Evolutionary conservation across 805 yeast species (phyloP), one percentile per base, ranked within the genome.

Genomic region (Metschnikowia matae): DNA sequence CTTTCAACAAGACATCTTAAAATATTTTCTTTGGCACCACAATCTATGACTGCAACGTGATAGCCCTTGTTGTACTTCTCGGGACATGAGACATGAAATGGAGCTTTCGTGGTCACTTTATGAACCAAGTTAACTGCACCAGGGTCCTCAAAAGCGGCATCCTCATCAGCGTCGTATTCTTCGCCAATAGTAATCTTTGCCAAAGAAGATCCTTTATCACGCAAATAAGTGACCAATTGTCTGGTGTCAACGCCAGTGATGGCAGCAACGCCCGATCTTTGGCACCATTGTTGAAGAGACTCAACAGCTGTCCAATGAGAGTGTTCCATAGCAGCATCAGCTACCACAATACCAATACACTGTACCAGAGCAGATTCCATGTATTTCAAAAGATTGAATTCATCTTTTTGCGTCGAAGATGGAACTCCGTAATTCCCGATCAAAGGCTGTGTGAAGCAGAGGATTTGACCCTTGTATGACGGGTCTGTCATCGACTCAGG

Each of bases 241-340:
- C 99, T 87, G 57, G 99, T 94, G 70, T 94, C 99, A 43, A 94
- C 97, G 54, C 97, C 99, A 40, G 97, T 83, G 62, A 94, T 87
- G 42, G 97, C 78, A 50, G 98, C 95, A 49, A 95, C 94, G 40
- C 96, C 96, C 61, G 90, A 95, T 66, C 96, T 84, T 71, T 87
- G 82, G 75, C 99, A 94, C 99, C 98, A 94, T 61, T 87, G 88
- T 53, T 89, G 87, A 51, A 94, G 79, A 17, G 96, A 85, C 74
- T 94, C 98, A 33, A 94, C 96, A 3, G 99, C 99, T 35, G 98
- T 91, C 99, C 99, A 94, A 69, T 94, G 99, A n/a, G 97, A 89
- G 71, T 92, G 89, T 67, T 90, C 81, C 79, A 91, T 80, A 20
- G 99, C 98, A 49, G 82, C 96, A 65, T 94, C 97, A 40, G 96